Percentiles rank a stretch among this genome's conserved stretches.
Evolutionary conservation across 78 protist species (phyloP).

Genomic region (Dictyostelium firmibasis): DNA sequence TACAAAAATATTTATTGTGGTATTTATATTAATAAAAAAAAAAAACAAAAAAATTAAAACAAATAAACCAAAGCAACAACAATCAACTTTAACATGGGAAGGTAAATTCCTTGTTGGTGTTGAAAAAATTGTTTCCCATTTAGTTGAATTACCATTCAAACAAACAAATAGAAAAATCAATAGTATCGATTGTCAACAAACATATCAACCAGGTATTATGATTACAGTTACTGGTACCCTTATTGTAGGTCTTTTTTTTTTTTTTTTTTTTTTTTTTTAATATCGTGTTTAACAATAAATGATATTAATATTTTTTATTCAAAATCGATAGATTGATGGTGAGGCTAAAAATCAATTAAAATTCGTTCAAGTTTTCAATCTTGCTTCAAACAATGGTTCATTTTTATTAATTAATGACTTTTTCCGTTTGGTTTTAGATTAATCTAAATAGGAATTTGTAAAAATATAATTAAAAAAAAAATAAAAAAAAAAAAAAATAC

Average conservation of each 20-base stretch:
- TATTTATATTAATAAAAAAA: not conserved
- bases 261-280: too few species aligned
- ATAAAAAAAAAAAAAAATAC: not conserved
- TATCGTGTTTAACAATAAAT: not conserved
- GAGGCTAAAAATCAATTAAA: not conserved
- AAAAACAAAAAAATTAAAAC: not conserved
- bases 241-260: not conserved
- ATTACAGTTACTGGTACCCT: not conserved
- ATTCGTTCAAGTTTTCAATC: not conserved
- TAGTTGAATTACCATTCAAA: not conserved
- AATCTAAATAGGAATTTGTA: not conserved
- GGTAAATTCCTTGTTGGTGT: not conserved
- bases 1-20: too few species aligned
- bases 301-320: not conserved
- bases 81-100: constrained; percentile 7
- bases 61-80: not conserved
- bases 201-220: not conserved
- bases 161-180: not conserved
- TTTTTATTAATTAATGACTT: not conserved
- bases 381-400: not conserved
- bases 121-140: not conserved
- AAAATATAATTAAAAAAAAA: not conserved
- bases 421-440: not conserved
- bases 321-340: not conserved
- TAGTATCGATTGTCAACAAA: not conserved